phyloP scores from a whole-genome alignment of 352 stramenopile species.

The Phytophthora tentaculata region DNA sequence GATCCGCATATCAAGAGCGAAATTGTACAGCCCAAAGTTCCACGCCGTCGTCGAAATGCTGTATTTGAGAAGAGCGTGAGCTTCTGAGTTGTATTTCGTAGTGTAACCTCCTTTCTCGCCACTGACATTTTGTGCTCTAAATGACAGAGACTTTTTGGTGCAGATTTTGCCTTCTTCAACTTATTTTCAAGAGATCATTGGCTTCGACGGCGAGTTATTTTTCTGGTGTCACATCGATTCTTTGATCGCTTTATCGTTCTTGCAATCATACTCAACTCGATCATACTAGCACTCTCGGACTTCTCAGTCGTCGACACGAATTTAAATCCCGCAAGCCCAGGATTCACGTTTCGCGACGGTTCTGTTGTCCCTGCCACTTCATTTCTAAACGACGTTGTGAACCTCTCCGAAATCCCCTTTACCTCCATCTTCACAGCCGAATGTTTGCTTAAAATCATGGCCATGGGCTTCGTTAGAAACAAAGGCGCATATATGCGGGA shows the following conservation, averaged over 20 bases:
- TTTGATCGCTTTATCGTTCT: slow-evolving; percentile 89
- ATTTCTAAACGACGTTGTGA: slow-evolving; percentile 56
- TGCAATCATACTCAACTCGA: slow-evolving; percentile 86
- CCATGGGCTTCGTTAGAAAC: slow-evolving; percentile 70
- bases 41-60: slow-evolving; percentile 18
- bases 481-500: slow-evolving; percentile 84
- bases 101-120: neutral
- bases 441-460: slow-evolving; percentile 90
- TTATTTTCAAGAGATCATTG: slow-evolving; percentile 52
- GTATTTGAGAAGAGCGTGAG: slow-evolving; percentile 9
- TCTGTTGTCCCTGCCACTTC: slow-evolving; percentile 48
- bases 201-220: slow-evolving; percentile 54
- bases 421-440: slow-evolving; percentile 90
- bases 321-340: slow-evolving; percentile 64
- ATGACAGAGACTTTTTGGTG: slow-evolving; percentile 43
- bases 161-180: slow-evolving; percentile 52
- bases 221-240: slow-evolving; percentile 50
- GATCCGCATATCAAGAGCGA: neutral
- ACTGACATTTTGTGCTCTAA: neutral
- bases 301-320: slow-evolving; percentile 70
- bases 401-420: slow-evolving; percentile 81
- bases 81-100: neutral
- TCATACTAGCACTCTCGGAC: slow-evolving; percentile 84
- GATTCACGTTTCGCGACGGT: slow-evolving; percentile 45
- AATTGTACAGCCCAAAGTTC: neutral